phyloP scores from a whole-genome alignment of 2,329 filamentous ascomycete genomes.

The Calonectria henricotiae region DNA sequence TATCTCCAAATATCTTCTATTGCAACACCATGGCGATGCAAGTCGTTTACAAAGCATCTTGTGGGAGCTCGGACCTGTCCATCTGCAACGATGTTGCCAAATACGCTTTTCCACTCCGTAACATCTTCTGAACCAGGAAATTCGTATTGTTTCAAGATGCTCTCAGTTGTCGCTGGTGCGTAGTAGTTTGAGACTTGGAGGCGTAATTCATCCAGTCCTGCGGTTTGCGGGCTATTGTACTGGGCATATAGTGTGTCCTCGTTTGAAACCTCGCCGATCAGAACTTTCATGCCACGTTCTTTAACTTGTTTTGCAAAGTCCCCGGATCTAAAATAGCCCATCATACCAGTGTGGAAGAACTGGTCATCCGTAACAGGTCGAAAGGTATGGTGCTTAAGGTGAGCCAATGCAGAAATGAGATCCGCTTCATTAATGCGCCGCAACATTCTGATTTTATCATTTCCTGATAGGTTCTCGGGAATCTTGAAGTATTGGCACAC shows the following conservation, averaged over 20 bases:
- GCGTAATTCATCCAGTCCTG: background rate
- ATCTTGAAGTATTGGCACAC: slow-evolving; percentile 19
- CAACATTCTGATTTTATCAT: background rate
- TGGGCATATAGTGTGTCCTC: slow-evolving; percentile 15
- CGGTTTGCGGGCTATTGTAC: background rate
- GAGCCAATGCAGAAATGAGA: background rate
- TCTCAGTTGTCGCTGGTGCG: slow-evolving; percentile 4
- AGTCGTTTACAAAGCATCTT: background rate
- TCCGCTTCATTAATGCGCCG: background rate
- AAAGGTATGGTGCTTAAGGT: slow-evolving; percentile 18
- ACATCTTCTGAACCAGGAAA: background rate
- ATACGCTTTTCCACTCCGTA: background rate
- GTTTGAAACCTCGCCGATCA: slow-evolving; percentile 15
- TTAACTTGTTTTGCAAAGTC: slow-evolving; percentile 1
- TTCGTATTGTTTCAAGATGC: slow-evolving; percentile 11
- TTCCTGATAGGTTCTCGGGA: background rate
- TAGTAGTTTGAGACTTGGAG: slow-evolving; percentile 24
- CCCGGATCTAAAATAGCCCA: background rate
- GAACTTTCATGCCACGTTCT: background rate
- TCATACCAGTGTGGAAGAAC: slow-evolving; percentile 6
- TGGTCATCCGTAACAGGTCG: slow-evolving; percentile 17
- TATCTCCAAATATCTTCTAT: slow-evolving; percentile 19
- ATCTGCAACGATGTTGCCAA: slow-evolving; percentile 20
- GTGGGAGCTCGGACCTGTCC: slow-evolving; percentile 10
- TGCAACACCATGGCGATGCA: background rate